Conservation (phyloP, 23 red algal genomes). For the Cyanidioschyzon merolae region DNA sequence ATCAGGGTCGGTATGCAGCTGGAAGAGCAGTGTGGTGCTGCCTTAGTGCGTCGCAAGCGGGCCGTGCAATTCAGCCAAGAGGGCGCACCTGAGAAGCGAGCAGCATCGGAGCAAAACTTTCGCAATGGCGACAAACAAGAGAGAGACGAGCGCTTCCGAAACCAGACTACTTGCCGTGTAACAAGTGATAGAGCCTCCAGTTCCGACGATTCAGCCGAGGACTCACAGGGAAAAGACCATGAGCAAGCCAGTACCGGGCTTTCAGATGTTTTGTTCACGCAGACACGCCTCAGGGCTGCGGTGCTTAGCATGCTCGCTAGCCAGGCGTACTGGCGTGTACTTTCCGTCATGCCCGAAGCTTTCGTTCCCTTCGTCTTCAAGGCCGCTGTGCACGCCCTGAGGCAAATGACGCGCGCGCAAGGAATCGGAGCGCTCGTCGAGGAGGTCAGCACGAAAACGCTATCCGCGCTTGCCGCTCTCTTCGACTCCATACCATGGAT, state of each 20-base stretch:
- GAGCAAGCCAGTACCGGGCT: too few species aligned
- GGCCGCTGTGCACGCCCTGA: not conserved
- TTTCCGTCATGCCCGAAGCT: not conserved
- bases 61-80: too few species aligned
- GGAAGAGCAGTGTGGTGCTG: not conserved
- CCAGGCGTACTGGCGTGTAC: not conserved
- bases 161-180: too few species aligned
- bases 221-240: too few species aligned
- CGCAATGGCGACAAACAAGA: too few species aligned
- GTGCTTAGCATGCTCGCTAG: not conserved
- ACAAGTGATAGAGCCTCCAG: too few species aligned
- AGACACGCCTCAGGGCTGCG: too few species aligned
- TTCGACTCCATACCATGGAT: not conserved
- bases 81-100: too few species aligned
- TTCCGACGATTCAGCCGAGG: too few species aligned
- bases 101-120: too few species aligned
- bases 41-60: not conserved
- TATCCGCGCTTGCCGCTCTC: not conserved
- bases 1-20: not conserved
- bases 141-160: too few species aligned
- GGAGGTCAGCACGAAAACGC: not conserved
- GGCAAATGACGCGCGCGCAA: not conserved
- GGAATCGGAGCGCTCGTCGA: not conserved
- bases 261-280: too few species aligned
- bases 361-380: not conserved